These are phyloP conservation scores for Grammothele lineata DNA, from an alignment of 768 basidiomycete genomes.

Conservation along the genomic window DNA sequence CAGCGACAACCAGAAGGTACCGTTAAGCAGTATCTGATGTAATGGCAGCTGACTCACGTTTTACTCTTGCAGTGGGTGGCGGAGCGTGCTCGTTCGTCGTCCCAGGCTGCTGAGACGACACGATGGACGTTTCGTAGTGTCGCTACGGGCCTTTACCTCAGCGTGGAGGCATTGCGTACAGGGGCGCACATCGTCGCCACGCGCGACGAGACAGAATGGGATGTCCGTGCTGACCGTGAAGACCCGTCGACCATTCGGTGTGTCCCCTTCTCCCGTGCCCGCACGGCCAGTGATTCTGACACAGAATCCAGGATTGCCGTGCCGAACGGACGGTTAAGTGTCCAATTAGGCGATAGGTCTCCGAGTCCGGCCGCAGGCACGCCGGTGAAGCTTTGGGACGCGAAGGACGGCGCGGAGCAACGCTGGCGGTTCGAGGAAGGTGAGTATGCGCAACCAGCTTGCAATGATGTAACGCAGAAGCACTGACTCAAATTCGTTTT, in stretches of 20 bases:
- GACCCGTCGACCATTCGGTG: conserved; percentile 40
- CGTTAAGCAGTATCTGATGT: too few relatives aligned
- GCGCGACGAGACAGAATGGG: conserved; percentile 40
- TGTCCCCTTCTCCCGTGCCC: conserved; percentile 9
- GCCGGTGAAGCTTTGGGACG: conserved; percentile 5
- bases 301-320: background rate
- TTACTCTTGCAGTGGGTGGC: conserved; percentile 42
- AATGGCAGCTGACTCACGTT: too few relatives aligned
- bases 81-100: conserved; percentile 26
- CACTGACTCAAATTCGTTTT: too few relatives aligned
- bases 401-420: conserved; percentile 4
- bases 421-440: conserved; percentile 14
- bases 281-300: background rate
- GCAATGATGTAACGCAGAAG: too few relatives aligned
- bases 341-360: background rate
- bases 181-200: conserved; percentile 34
- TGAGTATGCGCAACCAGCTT: background rate
- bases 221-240: conserved; percentile 42
- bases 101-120: conserved; percentile 8
- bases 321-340: background rate
- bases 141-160: conserved; percentile 40
- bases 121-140: conserved; percentile 37
- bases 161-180: conserved; percentile 19
- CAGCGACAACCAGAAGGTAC: conserved; percentile 48
- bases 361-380: background rate